Evolutionary conservation across 192 early-diverging fungal species (phyloP).

Genomic region (Geosiphon pyriformis): DNA sequence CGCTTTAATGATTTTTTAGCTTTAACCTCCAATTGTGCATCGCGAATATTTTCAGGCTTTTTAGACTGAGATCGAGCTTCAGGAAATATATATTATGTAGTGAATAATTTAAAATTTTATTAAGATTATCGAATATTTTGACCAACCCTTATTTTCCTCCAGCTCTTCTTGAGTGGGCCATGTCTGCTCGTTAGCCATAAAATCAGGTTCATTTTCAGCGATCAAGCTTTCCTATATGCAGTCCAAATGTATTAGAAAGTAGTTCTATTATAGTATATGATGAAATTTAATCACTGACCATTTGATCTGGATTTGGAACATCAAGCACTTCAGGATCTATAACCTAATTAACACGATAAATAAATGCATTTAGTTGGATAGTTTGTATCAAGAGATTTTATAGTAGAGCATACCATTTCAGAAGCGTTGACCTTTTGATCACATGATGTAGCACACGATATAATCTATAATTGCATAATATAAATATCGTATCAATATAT

Average conservation of each 20-base stretch:
- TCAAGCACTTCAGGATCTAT: slow-evolving; percentile 53
- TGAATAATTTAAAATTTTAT: background rate
- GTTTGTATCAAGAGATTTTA: background rate
- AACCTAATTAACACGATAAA: slow-evolving; percentile 11
- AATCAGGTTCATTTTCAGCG: slow-evolving; percentile 81
- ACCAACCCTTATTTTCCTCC: slow-evolving; percentile 62
- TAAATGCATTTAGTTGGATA: background rate
- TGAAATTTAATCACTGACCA: slow-evolving; percentile 18
- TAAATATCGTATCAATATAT: background rate
- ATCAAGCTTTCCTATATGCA: slow-evolving; percentile 63
- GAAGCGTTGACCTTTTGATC: background rate
- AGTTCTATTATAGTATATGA: no score
- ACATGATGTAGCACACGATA: background rate
- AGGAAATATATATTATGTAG: background rate
- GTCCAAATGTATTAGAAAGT: background rate
- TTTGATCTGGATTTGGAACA: slow-evolving; percentile 56
- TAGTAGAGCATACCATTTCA: slow-evolving; percentile 6
- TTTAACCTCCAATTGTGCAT: slow-evolving; percentile 13
- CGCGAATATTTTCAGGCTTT: slow-evolving; percentile 32
- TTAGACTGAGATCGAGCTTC: slow-evolving; percentile 36
- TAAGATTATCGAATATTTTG: background rate
- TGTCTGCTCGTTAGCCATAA: slow-evolving; percentile 91
- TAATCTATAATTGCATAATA: slow-evolving; percentile 5
- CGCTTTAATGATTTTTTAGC: slow-evolving; percentile 54
- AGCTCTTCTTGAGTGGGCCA: slow-evolving; percentile 98